Evolutionary conservation across 1,284 basidiomycete species (phyloP).

Genomic region (Ustilago bromivora): DNA sequence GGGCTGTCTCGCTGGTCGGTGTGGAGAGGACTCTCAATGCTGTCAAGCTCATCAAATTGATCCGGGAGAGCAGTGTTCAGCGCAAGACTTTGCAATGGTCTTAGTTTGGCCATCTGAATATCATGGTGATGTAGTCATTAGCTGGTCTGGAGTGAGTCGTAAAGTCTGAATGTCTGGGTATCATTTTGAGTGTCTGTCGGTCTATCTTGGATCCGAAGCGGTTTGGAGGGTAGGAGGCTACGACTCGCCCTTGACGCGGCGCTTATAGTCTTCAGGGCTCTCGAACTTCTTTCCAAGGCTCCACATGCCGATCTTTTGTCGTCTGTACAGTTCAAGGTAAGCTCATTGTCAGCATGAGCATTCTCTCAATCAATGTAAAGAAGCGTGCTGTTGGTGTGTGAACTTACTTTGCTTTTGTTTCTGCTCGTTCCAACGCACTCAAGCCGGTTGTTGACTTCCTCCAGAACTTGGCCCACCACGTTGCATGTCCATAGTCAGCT

Average conservation of each 20-base stretch:
- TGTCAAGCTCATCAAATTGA: slow-evolving; percentile 58
- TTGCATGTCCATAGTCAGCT: slow-evolving; percentile 64
- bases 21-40: slow-evolving; percentile 52
- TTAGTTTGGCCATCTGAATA: background rate
- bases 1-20: slow-evolving; percentile 37
- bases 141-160: background rate
- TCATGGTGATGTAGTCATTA: slow-evolving; percentile 7
- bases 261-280: slow-evolving; percentile 62
- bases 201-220: background rate
- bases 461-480: slow-evolving; percentile 52
- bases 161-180: slow-evolving; percentile 1
- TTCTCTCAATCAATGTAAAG: background rate
- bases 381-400: background rate
- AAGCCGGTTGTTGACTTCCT: slow-evolving; percentile 51
- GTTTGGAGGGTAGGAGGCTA: background rate
- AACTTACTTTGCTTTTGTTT: slow-evolving; percentile 53
- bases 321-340: slow-evolving; percentile 1
- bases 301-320: slow-evolving; percentile 58
- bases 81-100: slow-evolving; percentile 51
- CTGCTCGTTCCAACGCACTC: slow-evolving; percentile 54
- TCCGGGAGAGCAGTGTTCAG: slow-evolving; percentile 55
- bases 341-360: background rate
- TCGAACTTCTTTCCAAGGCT: slow-evolving; percentile 58
- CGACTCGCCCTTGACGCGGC: slow-evolving; percentile 33
- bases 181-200: background rate